Evolutionary conservation across 805 yeast genomes (phyloP).

Genomic region (Candida ponderosae): DNA sequence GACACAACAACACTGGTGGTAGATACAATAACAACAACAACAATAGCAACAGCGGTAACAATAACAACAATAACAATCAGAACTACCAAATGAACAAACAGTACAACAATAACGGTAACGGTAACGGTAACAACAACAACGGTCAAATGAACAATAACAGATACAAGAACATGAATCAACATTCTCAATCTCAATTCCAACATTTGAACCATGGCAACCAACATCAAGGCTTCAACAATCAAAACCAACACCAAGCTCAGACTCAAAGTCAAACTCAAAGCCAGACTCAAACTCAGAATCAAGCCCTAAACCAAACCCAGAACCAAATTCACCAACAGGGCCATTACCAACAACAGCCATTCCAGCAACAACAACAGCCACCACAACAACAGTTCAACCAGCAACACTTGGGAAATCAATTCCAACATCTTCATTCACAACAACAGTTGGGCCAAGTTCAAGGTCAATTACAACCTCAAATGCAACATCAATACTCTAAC

Average conservation of each 20-base stretch:
- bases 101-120: not conserved
- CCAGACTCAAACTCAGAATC: not conserved
- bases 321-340: not conserved
- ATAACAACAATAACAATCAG: slow-evolving; percentile 1
- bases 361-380: slow-evolving; percentile 6
- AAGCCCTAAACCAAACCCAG: not conserved
- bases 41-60: not conserved
- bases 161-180: not conserved
- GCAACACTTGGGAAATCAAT: not conserved
- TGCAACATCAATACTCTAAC: not conserved
- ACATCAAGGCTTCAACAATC: not conserved
- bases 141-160: slow-evolving; percentile 3
- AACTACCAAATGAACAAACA: too few relatives aligned
- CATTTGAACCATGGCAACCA: slow-evolving; percentile 2
- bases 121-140: slow-evolving; percentile 9
- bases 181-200: not conserved
- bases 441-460: not conserved
- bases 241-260: not conserved
- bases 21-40: not conserved
- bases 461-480: not conserved
- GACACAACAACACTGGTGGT: slow-evolving; percentile 1
- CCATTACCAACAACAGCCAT: slow-evolving; percentile 5
- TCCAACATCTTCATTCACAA: not conserved
- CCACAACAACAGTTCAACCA: slow-evolving; percentile 1
- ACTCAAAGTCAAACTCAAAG: slow-evolving; percentile 8